Percentiles rank a stretch among this genome's conserved stretches.
phyloP scores from a whole-genome alignment of 352 stramenopile species.

The Phytophthora melonis region DNA sequence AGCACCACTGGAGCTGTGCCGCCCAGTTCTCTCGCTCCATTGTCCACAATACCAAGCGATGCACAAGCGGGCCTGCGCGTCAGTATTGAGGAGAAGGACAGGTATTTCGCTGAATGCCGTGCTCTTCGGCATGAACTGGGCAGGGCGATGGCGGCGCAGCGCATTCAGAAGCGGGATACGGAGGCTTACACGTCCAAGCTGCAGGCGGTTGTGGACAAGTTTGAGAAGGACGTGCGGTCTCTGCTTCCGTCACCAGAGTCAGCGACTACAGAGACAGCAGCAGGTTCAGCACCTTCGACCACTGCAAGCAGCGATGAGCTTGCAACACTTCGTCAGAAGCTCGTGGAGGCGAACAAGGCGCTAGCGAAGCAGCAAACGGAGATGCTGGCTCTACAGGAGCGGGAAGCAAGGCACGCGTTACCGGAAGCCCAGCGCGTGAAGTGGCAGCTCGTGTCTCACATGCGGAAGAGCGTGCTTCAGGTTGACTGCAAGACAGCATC shows the following conservation, averaged over 20 bases:
- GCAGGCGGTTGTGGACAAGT: slow-evolving; percentile 64
- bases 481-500: slow-evolving; percentile 61
- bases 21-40: slow-evolving; percentile 38
- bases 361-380: slow-evolving; percentile 71
- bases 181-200: slow-evolving; percentile 54
- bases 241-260: slow-evolving; percentile 38
- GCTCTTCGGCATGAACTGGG: slow-evolving; percentile 73
- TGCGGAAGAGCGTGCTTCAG: slow-evolving; percentile 73
- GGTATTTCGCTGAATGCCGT: slow-evolving; percentile 74
- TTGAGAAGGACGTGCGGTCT: slow-evolving; percentile 62
- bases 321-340: slow-evolving; percentile 64
- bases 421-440: slow-evolving; percentile 75
- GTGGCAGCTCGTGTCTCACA: slow-evolving; percentile 63
- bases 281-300: slow-evolving; percentile 5
- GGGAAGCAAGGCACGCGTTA: slow-evolving; percentile 64
- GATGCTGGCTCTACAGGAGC: slow-evolving; percentile 72
- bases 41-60: slow-evolving; percentile 33
- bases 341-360: slow-evolving; percentile 73
- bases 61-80: slow-evolving; percentile 53
- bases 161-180: slow-evolving; percentile 52
- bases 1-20: slow-evolving; percentile 30
- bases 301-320: slow-evolving; percentile 54
- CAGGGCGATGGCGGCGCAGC: slow-evolving; percentile 54
- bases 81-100: slow-evolving; percentile 65
- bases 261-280: slow-evolving; percentile 8